These are phyloP conservation scores for Camellia lanceoleosa DNA, from an alignment of 148 eudicot species.

Conservation along the genomic window DNA sequence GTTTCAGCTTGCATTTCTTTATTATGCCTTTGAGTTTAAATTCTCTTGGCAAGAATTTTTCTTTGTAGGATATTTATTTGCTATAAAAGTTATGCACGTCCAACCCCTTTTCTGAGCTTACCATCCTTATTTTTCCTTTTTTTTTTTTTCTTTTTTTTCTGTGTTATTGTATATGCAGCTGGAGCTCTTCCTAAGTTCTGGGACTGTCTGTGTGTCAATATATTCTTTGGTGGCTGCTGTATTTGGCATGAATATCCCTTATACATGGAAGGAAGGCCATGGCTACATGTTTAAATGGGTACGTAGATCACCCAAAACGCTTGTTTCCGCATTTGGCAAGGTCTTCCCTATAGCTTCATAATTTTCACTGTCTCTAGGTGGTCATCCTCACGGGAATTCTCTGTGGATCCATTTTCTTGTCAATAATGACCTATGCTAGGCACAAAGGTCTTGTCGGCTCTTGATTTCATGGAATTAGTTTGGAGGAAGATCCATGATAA, in stretches of 20 bases:
- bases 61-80: not conserved
- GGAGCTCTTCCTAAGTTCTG: constrained; percentile 78
- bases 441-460: constrained; percentile 74
- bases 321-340: not conserved
- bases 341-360: not conserved
- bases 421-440: constrained; percentile 64
- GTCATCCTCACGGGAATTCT: constrained; percentile 57
- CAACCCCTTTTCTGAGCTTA: not conserved
- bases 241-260: constrained; percentile 88
- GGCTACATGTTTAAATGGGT: constrained; percentile 89
- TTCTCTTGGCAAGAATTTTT: not conserved
- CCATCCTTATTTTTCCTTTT: not conserved
- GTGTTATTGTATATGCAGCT: constrained; percentile 38
- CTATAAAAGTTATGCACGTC: not conserved
- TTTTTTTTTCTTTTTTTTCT: not conserved
- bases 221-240: constrained; percentile 78
- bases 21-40: not conserved
- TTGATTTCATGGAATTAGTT: constrained; percentile 23
- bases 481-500: too few species aligned
- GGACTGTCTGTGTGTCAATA: constrained; percentile 65
- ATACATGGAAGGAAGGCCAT: constrained; percentile 63
- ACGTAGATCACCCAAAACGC: not conserved
- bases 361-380: constrained; percentile 38
- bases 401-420: constrained; percentile 50
- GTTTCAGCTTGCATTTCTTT: not conserved